These are phyloP conservation scores for Chytridium lagenaria DNA, from an alignment of 371 early-diverging fungal species.

Conservation along the genomic window DNA sequence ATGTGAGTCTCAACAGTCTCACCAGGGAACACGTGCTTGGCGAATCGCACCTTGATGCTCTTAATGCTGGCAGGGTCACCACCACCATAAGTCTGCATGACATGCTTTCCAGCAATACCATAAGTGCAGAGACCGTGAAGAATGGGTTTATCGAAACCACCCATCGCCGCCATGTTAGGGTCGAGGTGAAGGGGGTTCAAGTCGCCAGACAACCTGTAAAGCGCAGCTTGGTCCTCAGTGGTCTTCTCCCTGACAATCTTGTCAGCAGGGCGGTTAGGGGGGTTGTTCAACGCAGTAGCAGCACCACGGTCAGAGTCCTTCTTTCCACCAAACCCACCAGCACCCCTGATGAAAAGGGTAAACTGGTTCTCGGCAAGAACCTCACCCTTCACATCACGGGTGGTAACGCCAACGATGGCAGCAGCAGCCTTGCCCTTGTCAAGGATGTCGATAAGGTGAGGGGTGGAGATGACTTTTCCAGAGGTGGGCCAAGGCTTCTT, in stretches of 20 bases:
- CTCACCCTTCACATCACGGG: slow-evolving; percentile 77
- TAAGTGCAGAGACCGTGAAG: slow-evolving; percentile 94
- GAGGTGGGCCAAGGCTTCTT: slow-evolving; percentile 82
- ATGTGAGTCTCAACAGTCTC: slow-evolving; percentile 95
- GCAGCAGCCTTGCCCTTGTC: slow-evolving; percentile 97
- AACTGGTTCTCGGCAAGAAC: slow-evolving; percentile 86
- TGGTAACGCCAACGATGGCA: slow-evolving; percentile 80
- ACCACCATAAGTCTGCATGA: slow-evolving; percentile 76
- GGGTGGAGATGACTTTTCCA: slow-evolving; percentile 77
- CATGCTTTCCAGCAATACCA: slow-evolving; percentile 89
- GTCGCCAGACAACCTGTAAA: slow-evolving; percentile 80
- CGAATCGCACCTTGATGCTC: slow-evolving; percentile 73
- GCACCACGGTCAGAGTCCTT: slow-evolving; percentile 70
- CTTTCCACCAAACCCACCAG: slow-evolving; percentile 89
- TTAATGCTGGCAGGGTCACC: slow-evolving; percentile 74
- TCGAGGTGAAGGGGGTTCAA: slow-evolving; percentile 91
- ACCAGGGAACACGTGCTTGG: slow-evolving; percentile 76
- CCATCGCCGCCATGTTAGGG: slow-evolving; percentile 90
- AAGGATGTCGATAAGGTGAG: slow-evolving; percentile 86
- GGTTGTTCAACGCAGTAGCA: slow-evolving; percentile 73
- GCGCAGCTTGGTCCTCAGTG: slow-evolving; percentile 88
- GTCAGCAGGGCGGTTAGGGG: slow-evolving; percentile 88
- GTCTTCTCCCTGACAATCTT: slow-evolving; percentile 83
- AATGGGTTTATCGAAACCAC: slow-evolving; percentile 95
- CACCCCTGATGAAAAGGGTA: slow-evolving; percentile 91